Evolutionary conservation across 2,329 filamentous ascomycete genomes (phyloP).

Genomic region (Aureobasidium sp.): DNA sequence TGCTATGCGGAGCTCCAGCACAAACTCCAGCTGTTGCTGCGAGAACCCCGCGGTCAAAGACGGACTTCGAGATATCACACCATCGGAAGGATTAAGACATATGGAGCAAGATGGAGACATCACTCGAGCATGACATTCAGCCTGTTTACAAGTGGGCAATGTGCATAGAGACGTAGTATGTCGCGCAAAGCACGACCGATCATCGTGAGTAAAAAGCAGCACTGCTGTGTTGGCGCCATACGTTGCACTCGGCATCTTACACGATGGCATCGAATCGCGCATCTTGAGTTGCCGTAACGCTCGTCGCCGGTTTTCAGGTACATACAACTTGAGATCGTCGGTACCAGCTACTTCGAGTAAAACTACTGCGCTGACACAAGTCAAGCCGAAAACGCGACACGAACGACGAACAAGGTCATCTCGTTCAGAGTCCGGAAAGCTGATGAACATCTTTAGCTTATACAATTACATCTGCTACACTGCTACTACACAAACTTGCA

Average conservation of each 20-base stretch:
- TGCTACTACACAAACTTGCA: background rate
- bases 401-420: background rate
- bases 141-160: background rate
- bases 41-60: background rate
- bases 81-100: background rate
- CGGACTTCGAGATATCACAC: background rate
- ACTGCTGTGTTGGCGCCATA: background rate
- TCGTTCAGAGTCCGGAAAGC: background rate
- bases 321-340: background rate
- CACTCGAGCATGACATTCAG: background rate
- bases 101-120: background rate
- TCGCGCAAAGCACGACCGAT: background rate
- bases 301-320: background rate
- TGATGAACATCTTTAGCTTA: too few species aligned
- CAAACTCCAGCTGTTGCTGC: background rate
- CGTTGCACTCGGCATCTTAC: background rate
- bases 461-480: background rate
- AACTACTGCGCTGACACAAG: background rate
- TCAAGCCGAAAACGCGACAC: background rate
- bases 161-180: background rate
- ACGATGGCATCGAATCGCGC: background rate
- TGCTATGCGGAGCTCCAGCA: slow-evolving; percentile 1
- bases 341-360: too few species aligned
- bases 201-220: background rate
- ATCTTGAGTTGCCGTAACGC: background rate